Base-by-base conservation (phyloP, 495 filamentous ascomycete species). In the Penicillium chermesinum region DNA sequence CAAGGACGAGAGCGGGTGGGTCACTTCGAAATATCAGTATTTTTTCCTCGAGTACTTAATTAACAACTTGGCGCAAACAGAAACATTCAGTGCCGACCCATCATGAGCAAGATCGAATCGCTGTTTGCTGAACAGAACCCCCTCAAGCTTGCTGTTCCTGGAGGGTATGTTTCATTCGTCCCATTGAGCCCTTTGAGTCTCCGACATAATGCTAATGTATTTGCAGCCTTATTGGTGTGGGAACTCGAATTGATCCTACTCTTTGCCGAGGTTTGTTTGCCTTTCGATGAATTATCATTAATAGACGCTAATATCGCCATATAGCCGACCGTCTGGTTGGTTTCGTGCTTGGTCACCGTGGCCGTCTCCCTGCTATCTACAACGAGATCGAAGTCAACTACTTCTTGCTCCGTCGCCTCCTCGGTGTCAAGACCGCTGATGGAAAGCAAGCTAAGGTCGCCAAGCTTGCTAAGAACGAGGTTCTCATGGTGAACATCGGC, bases 401-500 rank as follows among this genome's bases (percentile, higher is more conserved):
- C 81, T 96, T 96, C 79, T 76, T 98, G 49, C 81, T 98, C 25
- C 86, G 91, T 52, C 81, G 93, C 52, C 80, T 98, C 37, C 79
- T 98, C 44, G 93, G 93, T 82, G 94, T 98, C 49, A 91, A 94
- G 74, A 94, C 91, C 19, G 89, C 94, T 45, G 93, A 98, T 57
- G 93, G 93, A 59, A 98, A 97, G 79, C 94, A 97, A 71, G 91
- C 89, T 51, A 98, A 97, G 85, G 93, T 98, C 49, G 89, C 87
- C 47, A 98, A 98, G 75, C 77, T 98, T 36, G 73, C 89, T 35
- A 97, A 97, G 84, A 95, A 94, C 64, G 93, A 98, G 69, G 89
- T 97, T 57, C 86, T 75, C 72, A 96, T 98, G 91, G 93, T 98
- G 48, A 98, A 98, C 77, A 96, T 98, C 62, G 93, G 93, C 46